Evolutionary conservation across 2,329 filamentous ascomycete genomes (phyloP), one percentile per base, ranked within the genome.

Genomic region (Aureobasidium mangrovei): DNA sequence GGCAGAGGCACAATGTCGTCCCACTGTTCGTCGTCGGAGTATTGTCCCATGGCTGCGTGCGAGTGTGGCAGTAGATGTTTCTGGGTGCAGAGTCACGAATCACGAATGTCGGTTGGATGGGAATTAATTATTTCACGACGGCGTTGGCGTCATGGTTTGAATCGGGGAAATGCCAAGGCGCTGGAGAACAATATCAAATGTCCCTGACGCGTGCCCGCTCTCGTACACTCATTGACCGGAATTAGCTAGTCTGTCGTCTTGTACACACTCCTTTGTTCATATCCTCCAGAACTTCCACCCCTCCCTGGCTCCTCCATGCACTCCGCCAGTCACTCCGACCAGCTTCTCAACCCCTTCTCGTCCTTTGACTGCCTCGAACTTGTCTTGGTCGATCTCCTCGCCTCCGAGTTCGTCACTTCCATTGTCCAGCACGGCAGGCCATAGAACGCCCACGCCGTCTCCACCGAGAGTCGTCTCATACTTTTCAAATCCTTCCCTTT

Each of bases 391-490:
- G 64, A 98, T 97, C 71, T 96, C 91, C 73, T 93, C 88, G 27
- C 89, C 89, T 33, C 88, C 88, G 59, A 88, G 81, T 63, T 88
- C 85, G 36, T 85, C 83, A n/a, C 80, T 82, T 4, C 86, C 88
- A 57, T 94, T 95, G 67, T 88, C 88, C 28, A 96, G 74, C 0
- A 96, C 85, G 0, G 93, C 93, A 0, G 93, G 93, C 83, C 88
- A 95, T 4, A 98, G 78, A 1, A 98, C 89, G 36, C 93, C 93
- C 1, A 98, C 88, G 9, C 93, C 93, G 63, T 96, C 88, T 38
- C 91, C 91, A 3, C 91, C 93, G 0, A 98, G 79, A 0, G 88
- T 96, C 0, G 90, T 93, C 69, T 91, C 82, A 64, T 95, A 97
- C 62, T 85, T 86, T 62, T 82, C 78, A 67, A 93, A 98, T 1